Conservation (phyloP, 1,139 yeast genomes). For the Candida tropicalis region DNA sequence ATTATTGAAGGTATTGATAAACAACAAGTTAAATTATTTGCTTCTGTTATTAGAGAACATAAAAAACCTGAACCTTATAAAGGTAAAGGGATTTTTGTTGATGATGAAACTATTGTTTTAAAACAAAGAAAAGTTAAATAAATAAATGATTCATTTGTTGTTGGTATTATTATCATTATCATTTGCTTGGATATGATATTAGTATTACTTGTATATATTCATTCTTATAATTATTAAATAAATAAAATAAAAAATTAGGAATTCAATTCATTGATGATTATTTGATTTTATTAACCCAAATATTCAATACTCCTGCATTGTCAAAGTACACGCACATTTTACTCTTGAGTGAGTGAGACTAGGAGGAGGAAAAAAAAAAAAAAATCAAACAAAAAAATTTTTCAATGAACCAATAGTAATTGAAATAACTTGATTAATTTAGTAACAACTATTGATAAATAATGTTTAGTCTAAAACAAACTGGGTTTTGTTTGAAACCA, state of each 20-base stretch:
- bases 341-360: no score
- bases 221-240: background rate
- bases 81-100: slow-evolving; percentile 95
- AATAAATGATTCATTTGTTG: no score
- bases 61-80: slow-evolving; percentile 98
- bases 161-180: no score
- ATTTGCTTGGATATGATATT: no score
- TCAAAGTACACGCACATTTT: no score
- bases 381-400: background rate
- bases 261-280: no score
- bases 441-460: background rate
- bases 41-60: slow-evolving; percentile 82
- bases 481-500: background rate
- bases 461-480: slow-evolving; percentile 8
- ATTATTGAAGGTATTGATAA: slow-evolving; percentile 86
- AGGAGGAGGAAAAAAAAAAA: background rate
- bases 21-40: slow-evolving; percentile 85
- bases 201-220: background rate
- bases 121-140: slow-evolving; percentile 93
- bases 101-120: slow-evolving; percentile 85
- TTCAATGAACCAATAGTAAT: background rate
- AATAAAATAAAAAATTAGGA: background rate
- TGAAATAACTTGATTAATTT: background rate
- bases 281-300: no score
- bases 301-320: no score